Evolutionary conservation across 108 stramenopile species (phyloP).

Genomic region (Mayamaea pseudoterrestris): DNA sequence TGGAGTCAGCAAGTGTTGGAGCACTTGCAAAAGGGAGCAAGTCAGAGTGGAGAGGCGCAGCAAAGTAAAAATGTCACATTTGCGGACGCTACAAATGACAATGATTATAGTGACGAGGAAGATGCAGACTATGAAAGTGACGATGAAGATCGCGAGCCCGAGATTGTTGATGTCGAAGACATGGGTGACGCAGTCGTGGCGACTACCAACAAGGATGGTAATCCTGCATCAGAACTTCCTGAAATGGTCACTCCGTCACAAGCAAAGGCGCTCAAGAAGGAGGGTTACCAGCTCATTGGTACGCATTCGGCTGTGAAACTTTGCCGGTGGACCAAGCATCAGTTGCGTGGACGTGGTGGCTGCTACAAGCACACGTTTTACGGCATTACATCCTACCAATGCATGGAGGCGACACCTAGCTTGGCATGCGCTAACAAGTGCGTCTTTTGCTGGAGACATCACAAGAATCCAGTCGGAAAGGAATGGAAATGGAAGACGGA

Average conservation of each 20-base stretch:
- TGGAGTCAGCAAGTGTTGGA: slow-evolving; percentile 25
- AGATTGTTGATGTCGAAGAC: slow-evolving; percentile 85
- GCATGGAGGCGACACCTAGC: slow-evolving; percentile 94
- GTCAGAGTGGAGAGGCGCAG: background rate
- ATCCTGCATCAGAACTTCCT: slow-evolving; percentile 23
- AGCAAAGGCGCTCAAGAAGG: slow-evolving; percentile 83
- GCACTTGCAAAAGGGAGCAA: slow-evolving; percentile 7
- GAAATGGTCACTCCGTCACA: slow-evolving; percentile 95
- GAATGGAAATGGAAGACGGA: slow-evolving; percentile 97
- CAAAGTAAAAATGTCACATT: slow-evolving; percentile 1
- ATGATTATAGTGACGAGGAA: slow-evolving; percentile 5
- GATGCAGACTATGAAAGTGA: slow-evolving; percentile 33
- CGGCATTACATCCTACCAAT: slow-evolving; percentile 93
- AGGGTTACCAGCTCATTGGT: slow-evolving; percentile 93
- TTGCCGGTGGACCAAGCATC: slow-evolving; percentile 97
- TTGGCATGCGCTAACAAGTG: slow-evolving; percentile 97
- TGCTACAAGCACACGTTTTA: slow-evolving; percentile 98
- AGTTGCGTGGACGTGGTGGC: slow-evolving; percentile 88
- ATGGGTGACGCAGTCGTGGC: slow-evolving; percentile 62
- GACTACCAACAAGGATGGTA: slow-evolving; percentile 11
- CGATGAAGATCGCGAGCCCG: slow-evolving; percentile 44
- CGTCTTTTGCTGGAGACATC: slow-evolving; percentile 98
- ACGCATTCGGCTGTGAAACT: slow-evolving; percentile 94
- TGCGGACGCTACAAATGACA: background rate
- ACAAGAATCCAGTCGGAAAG: slow-evolving; percentile 95